Conservation (phyloP, 352 stramenopile species). For the Pythium plurisporium region DNA sequence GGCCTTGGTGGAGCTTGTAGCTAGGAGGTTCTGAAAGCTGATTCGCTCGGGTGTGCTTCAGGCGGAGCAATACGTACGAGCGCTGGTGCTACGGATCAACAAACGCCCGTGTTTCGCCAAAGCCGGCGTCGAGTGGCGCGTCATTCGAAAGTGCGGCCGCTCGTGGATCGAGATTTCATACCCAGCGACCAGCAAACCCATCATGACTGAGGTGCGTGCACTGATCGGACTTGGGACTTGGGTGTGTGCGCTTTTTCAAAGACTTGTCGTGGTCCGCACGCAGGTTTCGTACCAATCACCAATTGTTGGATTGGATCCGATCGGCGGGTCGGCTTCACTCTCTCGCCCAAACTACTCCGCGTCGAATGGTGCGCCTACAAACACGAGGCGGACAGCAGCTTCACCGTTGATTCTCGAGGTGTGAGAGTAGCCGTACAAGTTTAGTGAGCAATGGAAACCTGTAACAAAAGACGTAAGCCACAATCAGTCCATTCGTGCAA, state of each 20-base stretch:
- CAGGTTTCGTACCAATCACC: slow-evolving; percentile 16
- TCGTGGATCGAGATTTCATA: slow-evolving; percentile 76
- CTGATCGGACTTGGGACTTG: background rate
- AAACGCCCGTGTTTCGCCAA: slow-evolving; percentile 53
- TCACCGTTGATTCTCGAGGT: slow-evolving; percentile 23
- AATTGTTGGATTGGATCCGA: slow-evolving; percentile 4
- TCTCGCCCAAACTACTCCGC: background rate
- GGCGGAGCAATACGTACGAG: slow-evolving; percentile 65
- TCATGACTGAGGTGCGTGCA: slow-evolving; percentile 17
- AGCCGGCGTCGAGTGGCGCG: slow-evolving; percentile 51
- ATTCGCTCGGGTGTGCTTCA: slow-evolving; percentile 16
- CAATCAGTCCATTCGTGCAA: background rate
- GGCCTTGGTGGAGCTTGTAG: background rate
- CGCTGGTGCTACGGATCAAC: slow-evolving; percentile 58
- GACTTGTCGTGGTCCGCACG: too few relatives aligned
- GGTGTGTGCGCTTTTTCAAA: too few relatives aligned
- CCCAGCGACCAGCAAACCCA: slow-evolving; percentile 31
- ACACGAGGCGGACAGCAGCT: background rate
- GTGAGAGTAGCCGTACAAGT: too few relatives aligned
- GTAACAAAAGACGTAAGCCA: background rate
- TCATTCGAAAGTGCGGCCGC: slow-evolving; percentile 48
- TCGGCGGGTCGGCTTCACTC: background rate
- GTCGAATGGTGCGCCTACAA: slow-evolving; percentile 5
- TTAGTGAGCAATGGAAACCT: background rate
- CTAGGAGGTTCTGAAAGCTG: background rate